A percentile compares a stretch with the other conserved stretches of the same genome.
Evolutionary conservation across 768 basidiomycete species (phyloP).

Genomic region (Tephrocybe rancida): DNA sequence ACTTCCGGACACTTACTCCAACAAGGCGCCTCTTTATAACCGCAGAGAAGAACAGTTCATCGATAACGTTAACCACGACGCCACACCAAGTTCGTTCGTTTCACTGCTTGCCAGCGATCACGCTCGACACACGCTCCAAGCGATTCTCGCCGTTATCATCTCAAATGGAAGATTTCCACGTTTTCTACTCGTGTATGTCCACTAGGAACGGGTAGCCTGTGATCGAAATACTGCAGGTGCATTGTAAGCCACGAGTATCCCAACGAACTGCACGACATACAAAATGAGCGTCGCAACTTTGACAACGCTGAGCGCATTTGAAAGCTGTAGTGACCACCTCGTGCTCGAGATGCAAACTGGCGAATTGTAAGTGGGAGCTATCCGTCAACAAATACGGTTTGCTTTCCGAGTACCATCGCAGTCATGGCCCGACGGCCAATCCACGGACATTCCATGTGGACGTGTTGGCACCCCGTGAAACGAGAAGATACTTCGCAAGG

Average conservation of each 20-base stretch:
- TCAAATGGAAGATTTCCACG: constrained; percentile 60
- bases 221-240: constrained; percentile 44
- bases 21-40: too few species aligned
- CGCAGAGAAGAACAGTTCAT: too few species aligned
- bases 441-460: constrained; percentile 36
- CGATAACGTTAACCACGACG: too few species aligned
- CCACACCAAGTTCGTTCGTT: too few species aligned
- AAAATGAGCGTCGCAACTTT: constrained; percentile 33
- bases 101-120: too few species aligned
- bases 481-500: constrained; percentile 37
- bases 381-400: not conserved
- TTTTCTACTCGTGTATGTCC: constrained; percentile 58
- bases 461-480: constrained; percentile 29
- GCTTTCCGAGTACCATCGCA: constrained; percentile 30
- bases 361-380: not conserved
- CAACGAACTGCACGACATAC: constrained; percentile 18
- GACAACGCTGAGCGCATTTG: constrained; percentile 34
- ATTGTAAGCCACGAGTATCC: not conserved
- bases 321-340: constrained; percentile 39
- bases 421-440: constrained; percentile 36
- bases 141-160: too few species aligned
- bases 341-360: constrained; percentile 34
- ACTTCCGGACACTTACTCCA: too few species aligned
- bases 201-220: constrained; percentile 61
- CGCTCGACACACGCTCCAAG: too few species aligned